Base-by-base conservation (phyloP, 2,329 filamentous ascomycete species). In the Scytalidium lignicola region DNA sequence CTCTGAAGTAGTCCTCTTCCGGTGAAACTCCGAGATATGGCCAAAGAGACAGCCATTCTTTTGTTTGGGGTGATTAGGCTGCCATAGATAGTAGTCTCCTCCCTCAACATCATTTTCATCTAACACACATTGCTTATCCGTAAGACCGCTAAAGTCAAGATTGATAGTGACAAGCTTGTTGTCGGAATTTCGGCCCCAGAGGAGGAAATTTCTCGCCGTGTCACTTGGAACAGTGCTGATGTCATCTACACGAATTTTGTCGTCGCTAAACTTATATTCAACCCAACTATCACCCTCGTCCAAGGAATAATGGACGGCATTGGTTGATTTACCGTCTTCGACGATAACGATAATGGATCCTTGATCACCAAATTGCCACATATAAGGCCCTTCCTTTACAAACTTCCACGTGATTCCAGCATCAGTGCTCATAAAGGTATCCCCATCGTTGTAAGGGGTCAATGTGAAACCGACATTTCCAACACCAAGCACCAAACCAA, bases 341-440 rank as follows among this genome's bases (percentile, higher is more conserved):
- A 92, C 90, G 44, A 99, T 85, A 40, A 95, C 89, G 53, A 97
- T 82, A 59, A 97, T 86, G 5, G 90, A 93, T 22, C 93, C 93
- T 66, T 96, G 90, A 60, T 99, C 95, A 51, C 93, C 95, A 65
- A 90, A 96, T 62, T 95, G 89, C 90, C 90, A 99, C 62, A 87
- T 86, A 75, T 90, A 96, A 29, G 78, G 80, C 5, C 93, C 95
- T 68, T 95, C 91, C 70, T 88, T 92, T 53, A 92, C 83, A 51
- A 84, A 81, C 55, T 78, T 83, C 93, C 93, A 99, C 37, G 74
- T 88, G 46, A 97, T 78, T 48, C 95, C 95, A n/a, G 86, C 93
- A 65, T 99, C 91, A 1, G 78, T 78, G 10, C 90, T 95, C 74
- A 97, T 86, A 70, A 92, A 99, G 0, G 92, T 97, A 63, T 93